Percentiles rank a stretch among this genome's conserved stretches.
These are phyloP conservation scores for Sphagnum contortum DNA, from an alignment of 225 moss, liverwort and hornwort species.

Conservation along the genomic window DNA sequence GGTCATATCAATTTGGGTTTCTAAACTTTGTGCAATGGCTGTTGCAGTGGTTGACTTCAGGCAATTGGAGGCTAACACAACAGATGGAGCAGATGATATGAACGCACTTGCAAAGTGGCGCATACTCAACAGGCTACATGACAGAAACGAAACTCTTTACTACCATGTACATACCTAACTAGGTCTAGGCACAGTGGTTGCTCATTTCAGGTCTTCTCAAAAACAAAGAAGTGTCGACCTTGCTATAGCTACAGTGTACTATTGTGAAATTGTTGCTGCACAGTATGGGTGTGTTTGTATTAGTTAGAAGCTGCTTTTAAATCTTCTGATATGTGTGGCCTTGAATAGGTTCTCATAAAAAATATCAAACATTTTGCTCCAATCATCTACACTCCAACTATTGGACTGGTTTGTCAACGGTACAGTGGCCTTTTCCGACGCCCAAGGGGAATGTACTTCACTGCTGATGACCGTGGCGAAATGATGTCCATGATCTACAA, in stretches of 20 bases:
- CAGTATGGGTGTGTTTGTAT: no score
- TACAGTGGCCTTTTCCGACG: slow-evolving; percentile 94
- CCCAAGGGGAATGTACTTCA: slow-evolving; percentile 95
- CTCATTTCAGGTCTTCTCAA: no score
- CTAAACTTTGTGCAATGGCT: no score
- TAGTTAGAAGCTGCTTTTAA: no score
- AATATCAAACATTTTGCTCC: slow-evolving; percentile 88
- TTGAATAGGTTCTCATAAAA: slow-evolving; percentile 71
- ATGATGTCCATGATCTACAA: slow-evolving; percentile 95
- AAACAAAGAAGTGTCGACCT: no score
- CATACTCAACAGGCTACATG: slow-evolving; percentile 90
- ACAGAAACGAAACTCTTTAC: slow-evolving; percentile 91
- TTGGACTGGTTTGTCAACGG: slow-evolving; percentile 94
- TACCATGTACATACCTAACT: slow-evolving; percentile 43
- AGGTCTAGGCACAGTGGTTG: no score
- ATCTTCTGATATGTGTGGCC: neutral
- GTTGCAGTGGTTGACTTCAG: slow-evolving; percentile 78
- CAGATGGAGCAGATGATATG: slow-evolving; percentile 75
- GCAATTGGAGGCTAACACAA: slow-evolving; percentile 71
- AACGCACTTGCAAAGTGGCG: slow-evolving; percentile 95
- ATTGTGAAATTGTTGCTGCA: no score
- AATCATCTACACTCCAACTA: slow-evolving; percentile 92
- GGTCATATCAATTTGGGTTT: no score
- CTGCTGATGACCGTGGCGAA: slow-evolving; percentile 72
- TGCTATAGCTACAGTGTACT: no score